Conservation (phyloP, 768 basidiomycete species). For the Leccinum longicurvipes region DNA sequence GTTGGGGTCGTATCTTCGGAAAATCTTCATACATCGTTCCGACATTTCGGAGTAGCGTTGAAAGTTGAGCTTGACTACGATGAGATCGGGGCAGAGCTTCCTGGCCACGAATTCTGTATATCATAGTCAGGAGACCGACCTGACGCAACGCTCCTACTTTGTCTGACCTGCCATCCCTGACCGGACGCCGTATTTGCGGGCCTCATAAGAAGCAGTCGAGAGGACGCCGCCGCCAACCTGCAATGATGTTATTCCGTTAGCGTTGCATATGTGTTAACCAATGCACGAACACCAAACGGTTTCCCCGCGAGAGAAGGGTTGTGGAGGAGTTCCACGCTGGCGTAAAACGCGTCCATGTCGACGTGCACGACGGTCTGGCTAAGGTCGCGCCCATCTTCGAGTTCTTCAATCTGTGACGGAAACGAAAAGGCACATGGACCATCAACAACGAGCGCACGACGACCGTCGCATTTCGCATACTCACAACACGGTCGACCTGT, state of each 20-base stretch:
- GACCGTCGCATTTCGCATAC: too few relatives aligned
- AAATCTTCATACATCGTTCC: slow-evolving; percentile 62
- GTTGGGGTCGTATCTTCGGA: slow-evolving; percentile 68
- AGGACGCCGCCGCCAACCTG: slow-evolving; percentile 82
- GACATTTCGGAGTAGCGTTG: slow-evolving; percentile 70
- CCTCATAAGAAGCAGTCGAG: slow-evolving; percentile 89
- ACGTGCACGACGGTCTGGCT: slow-evolving; percentile 87
- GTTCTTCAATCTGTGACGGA: slow-evolving; percentile 48
- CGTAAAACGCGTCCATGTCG: slow-evolving; percentile 95
- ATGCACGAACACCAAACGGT: slow-evolving; percentile 61
- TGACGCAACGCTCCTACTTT: neutral
- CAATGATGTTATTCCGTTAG: slow-evolving; percentile 1
- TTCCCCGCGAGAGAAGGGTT: slow-evolving; percentile 64
- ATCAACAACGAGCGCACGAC: too few relatives aligned
- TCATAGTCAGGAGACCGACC: neutral
- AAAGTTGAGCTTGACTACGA: slow-evolving; percentile 59
- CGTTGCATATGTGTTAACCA: neutral
- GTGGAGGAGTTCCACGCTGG: slow-evolving; percentile 71
- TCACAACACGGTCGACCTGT: too few relatives aligned
- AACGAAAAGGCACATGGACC: neutral
- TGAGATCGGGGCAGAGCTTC: slow-evolving; percentile 89
- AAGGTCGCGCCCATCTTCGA: slow-evolving; percentile 76
- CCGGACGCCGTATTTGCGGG: slow-evolving; percentile 84
- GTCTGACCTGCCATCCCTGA: slow-evolving; percentile 89
- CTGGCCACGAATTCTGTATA: slow-evolving; percentile 80